Percentiles rank a stretch among this genome's conserved stretches.
Conservation (phyloP, 371 early-diverging fungal species). For the Mortierella sp. region DNA sequence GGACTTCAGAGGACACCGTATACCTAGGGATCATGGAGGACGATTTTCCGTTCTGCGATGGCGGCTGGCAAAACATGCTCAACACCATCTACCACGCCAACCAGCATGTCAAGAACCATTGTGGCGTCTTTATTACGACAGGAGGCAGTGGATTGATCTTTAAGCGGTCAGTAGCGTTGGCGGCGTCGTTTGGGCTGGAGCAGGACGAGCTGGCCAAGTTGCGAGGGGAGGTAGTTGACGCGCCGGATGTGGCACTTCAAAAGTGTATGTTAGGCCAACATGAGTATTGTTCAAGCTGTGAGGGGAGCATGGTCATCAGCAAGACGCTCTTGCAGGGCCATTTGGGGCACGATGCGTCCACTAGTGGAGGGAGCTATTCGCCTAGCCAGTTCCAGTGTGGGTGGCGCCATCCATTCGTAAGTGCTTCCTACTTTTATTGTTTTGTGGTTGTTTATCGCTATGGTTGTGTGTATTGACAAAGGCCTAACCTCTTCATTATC, state of each 20-base stretch:
- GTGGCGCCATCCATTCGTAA: constrained; percentile 79
- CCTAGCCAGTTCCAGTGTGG: constrained; percentile 74
- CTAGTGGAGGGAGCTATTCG: constrained; percentile 68
- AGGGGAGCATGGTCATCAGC: constrained; percentile 63
- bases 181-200: constrained; percentile 61
- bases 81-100: constrained; percentile 68
- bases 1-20: constrained; percentile 57
- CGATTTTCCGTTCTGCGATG: constrained; percentile 72
- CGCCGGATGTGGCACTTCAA: constrained; percentile 73
- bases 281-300: constrained; percentile 62
- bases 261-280: constrained; percentile 69
- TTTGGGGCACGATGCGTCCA: constrained; percentile 74
- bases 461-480: not conserved
- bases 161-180: constrained; percentile 63
- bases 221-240: constrained; percentile 43
- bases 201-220: constrained; percentile 21
- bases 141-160: constrained; percentile 75
- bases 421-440: constrained; percentile 13
- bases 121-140: constrained; percentile 75
- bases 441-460: not conserved
- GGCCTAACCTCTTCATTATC: not conserved
- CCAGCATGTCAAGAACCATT: constrained; percentile 63
- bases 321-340: constrained; percentile 72
- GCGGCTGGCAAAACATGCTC: constrained; percentile 68
- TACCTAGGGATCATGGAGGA: constrained; percentile 74